These are phyloP conservation scores for Ophiobolus disseminans DNA, from an alignment of 2,329 filamentous ascomycete species.

Conservation along the genomic window DNA sequence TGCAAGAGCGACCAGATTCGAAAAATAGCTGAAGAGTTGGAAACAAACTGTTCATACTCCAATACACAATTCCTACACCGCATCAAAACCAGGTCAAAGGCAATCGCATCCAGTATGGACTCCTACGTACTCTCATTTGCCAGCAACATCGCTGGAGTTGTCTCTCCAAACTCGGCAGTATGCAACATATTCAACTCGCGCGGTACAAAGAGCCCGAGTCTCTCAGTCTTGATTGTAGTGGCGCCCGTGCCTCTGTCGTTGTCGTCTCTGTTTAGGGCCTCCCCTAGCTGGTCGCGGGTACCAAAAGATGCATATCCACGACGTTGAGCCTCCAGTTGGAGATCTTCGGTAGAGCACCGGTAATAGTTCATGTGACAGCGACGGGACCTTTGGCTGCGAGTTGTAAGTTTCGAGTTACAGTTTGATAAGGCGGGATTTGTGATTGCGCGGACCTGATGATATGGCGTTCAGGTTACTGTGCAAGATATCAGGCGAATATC, in stretches of 20 bases:
- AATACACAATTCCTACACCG: conserved; percentile 30
- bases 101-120: not conserved
- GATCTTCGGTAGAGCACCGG: conserved; percentile 19
- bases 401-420: no score
- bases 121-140: conserved; percentile 28
- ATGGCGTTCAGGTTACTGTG: not conserved
- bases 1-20: conserved; percentile 36
- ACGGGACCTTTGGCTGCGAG: not conserved
- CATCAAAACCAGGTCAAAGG: conserved; percentile 1
- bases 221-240: conserved; percentile 25
- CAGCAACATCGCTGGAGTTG: conserved; percentile 14
- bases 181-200: conserved; percentile 4
- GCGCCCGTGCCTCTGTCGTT: conserved; percentile 21
- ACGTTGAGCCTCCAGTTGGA: conserved; percentile 25
- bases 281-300: conserved; percentile 26
- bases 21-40: conserved; percentile 41
- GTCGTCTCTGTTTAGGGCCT: conserved; percentile 29
- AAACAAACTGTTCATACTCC: conserved; percentile 40
- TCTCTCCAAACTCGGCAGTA: conserved; percentile 20
- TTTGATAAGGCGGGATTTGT: no score
- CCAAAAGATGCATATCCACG: conserved; percentile 17
- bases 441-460: not conserved
- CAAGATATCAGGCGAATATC: not conserved
- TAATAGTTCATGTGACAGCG: conserved; percentile 34
- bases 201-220: not conserved